Conservation (phyloP, 1,139 yeast species). For the Taphrina pruni region DNA sequence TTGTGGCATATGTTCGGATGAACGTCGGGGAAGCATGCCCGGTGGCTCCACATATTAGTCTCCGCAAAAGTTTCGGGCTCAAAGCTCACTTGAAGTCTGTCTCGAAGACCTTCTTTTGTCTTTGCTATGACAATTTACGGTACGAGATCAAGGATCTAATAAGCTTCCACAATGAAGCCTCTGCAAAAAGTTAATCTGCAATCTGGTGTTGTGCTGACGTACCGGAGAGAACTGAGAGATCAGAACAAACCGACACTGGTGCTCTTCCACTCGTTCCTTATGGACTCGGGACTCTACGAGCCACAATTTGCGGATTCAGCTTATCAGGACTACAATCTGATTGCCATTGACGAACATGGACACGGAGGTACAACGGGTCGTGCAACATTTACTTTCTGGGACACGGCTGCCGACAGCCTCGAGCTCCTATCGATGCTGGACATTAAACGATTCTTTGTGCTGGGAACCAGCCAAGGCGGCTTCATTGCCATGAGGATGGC, state of each 20-base stretch:
- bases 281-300: constrained; percentile 21
- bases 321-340: constrained; percentile 20
- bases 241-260: constrained; percentile 10
- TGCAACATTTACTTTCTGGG: constrained; percentile 24
- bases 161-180: background rate
- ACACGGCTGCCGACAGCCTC: constrained; percentile 22
- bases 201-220: constrained; percentile 18
- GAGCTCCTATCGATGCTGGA: constrained; percentile 7
- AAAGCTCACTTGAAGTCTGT: too few relatives aligned
- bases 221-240: constrained; percentile 7
- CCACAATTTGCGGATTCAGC: constrained; percentile 22
- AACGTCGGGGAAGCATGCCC: background rate
- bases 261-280: constrained; percentile 32
- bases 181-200: background rate
- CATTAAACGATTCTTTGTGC: constrained; percentile 12
- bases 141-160: background rate
- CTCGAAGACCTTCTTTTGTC: too few relatives aligned
- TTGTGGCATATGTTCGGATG: background rate
- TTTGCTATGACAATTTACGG: background rate
- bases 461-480: constrained; percentile 38
- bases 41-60: background rate
- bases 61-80: background rate
- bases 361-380: constrained; percentile 23
- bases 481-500: constrained; percentile 34
- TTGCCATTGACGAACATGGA: constrained; percentile 33